phyloP scores from a whole-genome alignment of 2,329 filamentous ascomycete genomes.

The Ophiostoma perfectum region DNA sequence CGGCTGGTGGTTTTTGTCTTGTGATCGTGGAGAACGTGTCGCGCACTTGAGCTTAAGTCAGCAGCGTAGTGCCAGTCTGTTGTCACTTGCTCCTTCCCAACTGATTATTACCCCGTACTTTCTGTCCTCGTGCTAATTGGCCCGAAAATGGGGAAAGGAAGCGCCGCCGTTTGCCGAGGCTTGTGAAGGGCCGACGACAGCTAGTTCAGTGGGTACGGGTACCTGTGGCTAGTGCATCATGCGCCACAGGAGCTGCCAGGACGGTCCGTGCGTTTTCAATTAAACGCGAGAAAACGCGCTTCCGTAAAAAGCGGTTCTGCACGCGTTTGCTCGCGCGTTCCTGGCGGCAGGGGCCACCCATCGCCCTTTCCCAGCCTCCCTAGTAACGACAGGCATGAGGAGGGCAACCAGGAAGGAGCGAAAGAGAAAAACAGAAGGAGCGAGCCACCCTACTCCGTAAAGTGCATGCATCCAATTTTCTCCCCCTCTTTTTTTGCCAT shows the following conservation, averaged over 20 bases:
- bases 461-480: constrained; percentile 17
- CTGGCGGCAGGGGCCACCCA: constrained; percentile 21
- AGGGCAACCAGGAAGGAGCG: constrained; percentile 8
- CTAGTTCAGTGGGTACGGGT: background rate
- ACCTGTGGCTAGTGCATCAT: constrained; percentile 19
- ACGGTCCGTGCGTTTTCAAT: constrained; percentile 25
- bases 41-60: constrained; percentile 13
- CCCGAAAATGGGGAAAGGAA: constrained; percentile 14
- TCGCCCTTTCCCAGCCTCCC: constrained; percentile 26
- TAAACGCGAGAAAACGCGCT: constrained; percentile 25
- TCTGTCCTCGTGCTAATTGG: constrained; percentile 20
- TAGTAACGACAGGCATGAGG: constrained; percentile 2
- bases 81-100: constrained; percentile 1
- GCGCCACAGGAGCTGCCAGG: constrained; percentile 13
- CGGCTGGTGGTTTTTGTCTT: constrained; percentile 8
- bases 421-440: constrained; percentile 13
- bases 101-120: constrained; percentile 7
- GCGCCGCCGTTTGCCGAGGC: constrained; percentile 23
- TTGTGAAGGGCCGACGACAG: constrained; percentile 1
- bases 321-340: constrained; percentile 23
- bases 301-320: constrained; percentile 9
- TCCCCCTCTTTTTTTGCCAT: constrained; percentile 15
- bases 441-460: constrained; percentile 11
- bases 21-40: constrained; percentile 11
- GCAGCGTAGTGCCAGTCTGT: background rate